Evolutionary conservation across 2,329 filamentous ascomycete genomes (phyloP).

Genomic region (Paramyrothecium sp.): DNA sequence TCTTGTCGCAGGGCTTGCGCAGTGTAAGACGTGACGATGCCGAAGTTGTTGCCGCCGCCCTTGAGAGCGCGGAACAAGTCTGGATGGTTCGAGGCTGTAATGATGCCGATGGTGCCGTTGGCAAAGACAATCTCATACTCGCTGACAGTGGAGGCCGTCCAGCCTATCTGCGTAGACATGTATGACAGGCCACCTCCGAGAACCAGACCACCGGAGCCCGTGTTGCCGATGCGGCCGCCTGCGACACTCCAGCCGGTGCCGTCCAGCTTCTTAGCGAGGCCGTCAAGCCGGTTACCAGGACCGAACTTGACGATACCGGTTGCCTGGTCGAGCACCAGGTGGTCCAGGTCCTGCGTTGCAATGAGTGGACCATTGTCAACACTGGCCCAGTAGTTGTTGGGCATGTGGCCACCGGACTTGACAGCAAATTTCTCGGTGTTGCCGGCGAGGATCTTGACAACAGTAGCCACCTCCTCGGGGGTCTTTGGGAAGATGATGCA

Average conservation of each 20-base stretch:
- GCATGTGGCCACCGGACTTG: conserved; percentile 57
- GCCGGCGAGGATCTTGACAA: conserved; percentile 47
- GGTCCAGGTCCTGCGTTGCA: conserved; percentile 39
- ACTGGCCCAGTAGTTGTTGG: conserved; percentile 52
- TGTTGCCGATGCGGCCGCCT: conserved; percentile 43
- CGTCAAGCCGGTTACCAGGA: conserved; percentile 42
- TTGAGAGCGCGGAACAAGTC: conserved; percentile 53
- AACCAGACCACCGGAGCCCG: conserved; percentile 46
- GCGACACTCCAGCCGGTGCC: conserved; percentile 40
- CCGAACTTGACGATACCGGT: conserved; percentile 41
- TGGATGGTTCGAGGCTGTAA: conserved; percentile 35
- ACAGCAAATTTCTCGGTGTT: conserved; percentile 51
- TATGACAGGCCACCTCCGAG: conserved; percentile 56
- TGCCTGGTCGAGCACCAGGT: conserved; percentile 34
- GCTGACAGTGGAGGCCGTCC: conserved; percentile 46
- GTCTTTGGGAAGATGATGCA: conserved; percentile 48
- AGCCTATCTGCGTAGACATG: conserved; percentile 49
- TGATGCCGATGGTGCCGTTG: conserved; percentile 45
- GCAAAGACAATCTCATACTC: conserved; percentile 53
- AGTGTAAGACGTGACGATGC: conserved; percentile 44
- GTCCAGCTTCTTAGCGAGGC: conserved; percentile 37
- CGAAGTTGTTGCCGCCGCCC: conserved; percentile 58
- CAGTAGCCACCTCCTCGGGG: conserved; percentile 48
- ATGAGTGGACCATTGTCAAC: conserved; percentile 48
- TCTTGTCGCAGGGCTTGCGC: conserved; percentile 39